Conservation (phyloP, 2,329 filamentous ascomycete species). For the Colletotrichum filicis region DNA sequence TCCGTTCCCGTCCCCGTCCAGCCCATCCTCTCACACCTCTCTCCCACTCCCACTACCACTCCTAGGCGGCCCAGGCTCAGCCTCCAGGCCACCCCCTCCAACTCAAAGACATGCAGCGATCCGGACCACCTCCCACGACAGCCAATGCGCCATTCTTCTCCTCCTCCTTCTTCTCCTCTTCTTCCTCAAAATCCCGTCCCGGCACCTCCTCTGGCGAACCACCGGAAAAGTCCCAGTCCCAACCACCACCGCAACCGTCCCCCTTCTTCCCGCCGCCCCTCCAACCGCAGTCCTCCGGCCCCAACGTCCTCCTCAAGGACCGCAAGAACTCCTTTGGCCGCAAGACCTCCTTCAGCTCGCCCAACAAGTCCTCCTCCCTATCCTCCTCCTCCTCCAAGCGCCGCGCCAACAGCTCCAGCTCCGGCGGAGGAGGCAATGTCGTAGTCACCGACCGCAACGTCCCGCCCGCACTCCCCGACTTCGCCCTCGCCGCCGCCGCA, state of each 20-base stretch:
- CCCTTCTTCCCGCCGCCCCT: conserved; percentile 32
- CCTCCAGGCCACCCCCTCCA: conserved; percentile 8
- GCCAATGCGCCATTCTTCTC: conserved; percentile 49
- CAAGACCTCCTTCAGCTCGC: conserved; percentile 62
- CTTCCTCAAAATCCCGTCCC: conserved; percentile 41
- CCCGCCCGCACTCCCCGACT: conserved; percentile 65
- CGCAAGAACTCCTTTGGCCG: conserved; percentile 65
- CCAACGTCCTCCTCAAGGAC: conserved; percentile 53
- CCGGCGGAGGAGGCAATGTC: conserved; percentile 51
- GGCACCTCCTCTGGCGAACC: conserved; percentile 37
- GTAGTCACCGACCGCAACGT: conserved; percentile 57
- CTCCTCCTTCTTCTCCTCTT: conserved; percentile 48
- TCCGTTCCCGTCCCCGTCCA: conserved; percentile 1
- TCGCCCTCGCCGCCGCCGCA: conserved; percentile 61
- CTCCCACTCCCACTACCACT: not conserved
- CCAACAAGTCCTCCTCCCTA: conserved; percentile 37
- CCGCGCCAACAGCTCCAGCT: conserved; percentile 55
- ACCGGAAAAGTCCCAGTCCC: conserved; percentile 31
- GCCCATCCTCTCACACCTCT: not conserved
- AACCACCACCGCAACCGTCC: conserved; percentile 32
- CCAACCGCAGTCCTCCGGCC: conserved; percentile 38
- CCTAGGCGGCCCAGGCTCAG: conserved; percentile 2
- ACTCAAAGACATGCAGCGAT: conserved; percentile 36
- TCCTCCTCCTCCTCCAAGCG: conserved; percentile 39
- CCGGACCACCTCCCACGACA: conserved; percentile 32